phyloP scores from a whole-genome alignment of 495 filamentous ascomycete genomes.

The Penicillium pancosmium region DNA sequence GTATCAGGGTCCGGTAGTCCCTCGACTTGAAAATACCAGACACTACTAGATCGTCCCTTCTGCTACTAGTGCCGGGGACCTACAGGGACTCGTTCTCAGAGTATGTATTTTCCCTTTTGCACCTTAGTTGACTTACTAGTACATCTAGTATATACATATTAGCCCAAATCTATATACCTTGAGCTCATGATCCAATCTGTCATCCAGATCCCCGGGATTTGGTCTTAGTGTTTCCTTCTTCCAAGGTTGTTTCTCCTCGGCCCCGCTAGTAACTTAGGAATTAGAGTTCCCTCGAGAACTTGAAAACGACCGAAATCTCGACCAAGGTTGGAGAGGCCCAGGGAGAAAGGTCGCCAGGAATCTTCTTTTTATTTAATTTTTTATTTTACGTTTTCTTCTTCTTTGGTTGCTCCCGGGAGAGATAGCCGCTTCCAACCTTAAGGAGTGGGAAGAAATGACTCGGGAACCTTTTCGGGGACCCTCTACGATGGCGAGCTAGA shows the following conservation, averaged over 20 bases:
- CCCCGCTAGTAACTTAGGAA: not conserved
- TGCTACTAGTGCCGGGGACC: constrained; percentile 14
- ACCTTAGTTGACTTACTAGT: not conserved
- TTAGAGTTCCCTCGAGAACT: not conserved
- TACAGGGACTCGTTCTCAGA: constrained; percentile 9
- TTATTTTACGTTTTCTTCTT: no score
- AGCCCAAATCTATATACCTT: no score
- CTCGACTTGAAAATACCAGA: constrained; percentile 18
- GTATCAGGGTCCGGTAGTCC: constrained; percentile 11
- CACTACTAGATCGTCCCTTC: constrained; percentile 19
- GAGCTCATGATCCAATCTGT: not conserved
- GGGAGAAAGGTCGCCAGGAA: not conserved
- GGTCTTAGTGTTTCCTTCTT: not conserved
- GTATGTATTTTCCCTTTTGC: not conserved
- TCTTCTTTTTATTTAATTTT: no score
- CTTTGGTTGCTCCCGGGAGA: not conserved
- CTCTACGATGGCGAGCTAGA: not conserved
- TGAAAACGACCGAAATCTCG: not conserved
- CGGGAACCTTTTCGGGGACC: constrained; percentile 7
- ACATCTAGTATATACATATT: no score
- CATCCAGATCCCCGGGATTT: not conserved
- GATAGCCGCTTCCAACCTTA: not conserved
- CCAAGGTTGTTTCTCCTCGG: not conserved
- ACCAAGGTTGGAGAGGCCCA: not conserved
- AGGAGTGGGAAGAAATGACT: not conserved